Evolutionary conservation across 441 rosid species (phyloP), one percentile per base, ranked within the genome.

Genomic region (Corymbia citriodora): DNA sequence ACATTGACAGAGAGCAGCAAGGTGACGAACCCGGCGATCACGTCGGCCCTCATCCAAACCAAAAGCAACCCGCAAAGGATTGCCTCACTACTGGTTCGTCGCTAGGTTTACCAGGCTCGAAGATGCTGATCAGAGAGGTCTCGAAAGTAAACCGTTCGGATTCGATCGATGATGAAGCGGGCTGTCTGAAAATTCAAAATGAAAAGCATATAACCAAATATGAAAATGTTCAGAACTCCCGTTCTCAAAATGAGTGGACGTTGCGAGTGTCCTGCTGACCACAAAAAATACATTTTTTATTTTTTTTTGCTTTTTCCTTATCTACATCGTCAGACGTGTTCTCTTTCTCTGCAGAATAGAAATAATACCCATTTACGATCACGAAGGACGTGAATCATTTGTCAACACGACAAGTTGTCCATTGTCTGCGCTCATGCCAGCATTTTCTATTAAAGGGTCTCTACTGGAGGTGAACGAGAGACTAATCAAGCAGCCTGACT

Each of bases 401-500:
- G 63, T 23, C 63, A 57, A 57, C 63, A 23, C 2, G 63, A 57
- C 63, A 4, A 57, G 9, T 57, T 57, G 0, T 57, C 63, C 6
- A 12, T 57, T 57, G 63, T 5, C 29, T 57, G 23, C 29, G 10
- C 63, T 4, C 63, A 0, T 25, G 61, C 63, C 45, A 4, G 31
- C 31, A 27, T 61, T 61, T 61, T 61, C 45, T 40, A 40, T 98
- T 82, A 97, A 98, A 94, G 98, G 99, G 87, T 96, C 98, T 63
- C 93, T 96, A 55, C 90, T 97, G 95, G 99, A 97, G 92, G 99
- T 96, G 87, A 98, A 96, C 33, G 96, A 96, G 74, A 94, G 96
- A 91, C 92, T 98, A 91, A 94, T 96, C 70, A 95, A 92, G 90
- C 96, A 95, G 88, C 98, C 99, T 2, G 94, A 90, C 65, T 95